Conservation (phyloP, 257 asterid species). For the Jacaranda mimosifolia region DNA sequence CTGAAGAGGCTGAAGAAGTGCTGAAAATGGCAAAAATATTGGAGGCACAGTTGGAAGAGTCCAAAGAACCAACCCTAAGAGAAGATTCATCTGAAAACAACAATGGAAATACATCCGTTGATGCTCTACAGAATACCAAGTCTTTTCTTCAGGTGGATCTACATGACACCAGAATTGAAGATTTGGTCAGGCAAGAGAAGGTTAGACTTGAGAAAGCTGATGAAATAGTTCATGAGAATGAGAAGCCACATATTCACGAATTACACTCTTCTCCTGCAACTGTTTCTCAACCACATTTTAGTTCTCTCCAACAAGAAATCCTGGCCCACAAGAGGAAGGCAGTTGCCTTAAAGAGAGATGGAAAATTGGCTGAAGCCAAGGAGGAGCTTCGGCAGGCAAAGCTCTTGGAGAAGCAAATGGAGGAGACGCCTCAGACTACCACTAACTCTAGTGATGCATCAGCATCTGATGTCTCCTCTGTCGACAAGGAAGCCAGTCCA, state of each 20-base stretch:
- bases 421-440: constrained; percentile 46
- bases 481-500: constrained; percentile 60
- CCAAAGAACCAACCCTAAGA: constrained; percentile 52
- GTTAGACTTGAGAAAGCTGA: constrained; percentile 43
- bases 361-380: constrained; percentile 90
- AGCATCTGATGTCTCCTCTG: constrained; percentile 49
- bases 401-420: constrained; percentile 71
- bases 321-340: constrained; percentile 85
- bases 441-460: constrained; percentile 47
- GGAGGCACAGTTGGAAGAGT: constrained; percentile 74
- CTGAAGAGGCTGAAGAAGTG: constrained; percentile 85
- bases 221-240: constrained; percentile 39
- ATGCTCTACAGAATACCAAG: constrained; percentile 35
- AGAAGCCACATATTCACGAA: constrained; percentile 42
- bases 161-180: background rate
- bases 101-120: constrained; percentile 22
- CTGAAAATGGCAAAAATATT: constrained; percentile 61
- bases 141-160: constrained; percentile 41
- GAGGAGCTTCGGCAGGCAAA: constrained; percentile 92
- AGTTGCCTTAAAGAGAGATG: constrained; percentile 83
- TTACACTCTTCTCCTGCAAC: constrained; percentile 37
- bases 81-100: constrained; percentile 43
- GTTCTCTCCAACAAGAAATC: constrained; percentile 65
- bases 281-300: constrained; percentile 45
- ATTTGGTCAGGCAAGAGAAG: constrained; percentile 3